Conservation (phyloP, 805 yeast genomes). For the Sugiyamaella lignohabitans region DNA sequence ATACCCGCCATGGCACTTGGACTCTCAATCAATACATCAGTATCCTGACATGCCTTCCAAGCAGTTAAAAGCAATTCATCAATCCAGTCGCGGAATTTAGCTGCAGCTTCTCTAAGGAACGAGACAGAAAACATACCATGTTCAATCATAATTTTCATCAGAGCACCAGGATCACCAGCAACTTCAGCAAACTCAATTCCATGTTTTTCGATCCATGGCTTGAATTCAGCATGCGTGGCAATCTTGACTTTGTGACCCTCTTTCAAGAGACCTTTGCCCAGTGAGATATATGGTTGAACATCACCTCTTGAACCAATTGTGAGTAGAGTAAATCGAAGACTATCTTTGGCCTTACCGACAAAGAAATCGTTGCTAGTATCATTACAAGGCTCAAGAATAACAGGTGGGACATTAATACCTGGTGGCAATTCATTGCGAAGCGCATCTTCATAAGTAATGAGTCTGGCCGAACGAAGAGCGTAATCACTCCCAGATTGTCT, state of each 20-base stretch:
- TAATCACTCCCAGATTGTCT: slow-evolving; percentile 9
- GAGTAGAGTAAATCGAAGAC: slow-evolving; percentile 35
- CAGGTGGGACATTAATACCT: slow-evolving; percentile 18
- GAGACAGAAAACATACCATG: slow-evolving; percentile 84
- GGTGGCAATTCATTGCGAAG: slow-evolving; percentile 27
- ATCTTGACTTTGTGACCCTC: slow-evolving; percentile 85
- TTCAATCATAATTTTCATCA: slow-evolving; percentile 87
- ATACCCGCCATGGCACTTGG: slow-evolving; percentile 95
- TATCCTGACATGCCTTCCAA: slow-evolving; percentile 79
- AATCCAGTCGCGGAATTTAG: slow-evolving; percentile 79
- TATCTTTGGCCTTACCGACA: slow-evolving; percentile 6
- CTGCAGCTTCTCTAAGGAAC: slow-evolving; percentile 74
- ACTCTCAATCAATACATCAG: slow-evolving; percentile 86
- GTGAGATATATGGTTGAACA: slow-evolving; percentile 90
- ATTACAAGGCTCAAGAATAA: slow-evolving; percentile 5
- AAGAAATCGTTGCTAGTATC: slow-evolving; percentile 7
- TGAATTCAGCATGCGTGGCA: slow-evolving; percentile 80
- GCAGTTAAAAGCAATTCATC: slow-evolving; percentile 60
- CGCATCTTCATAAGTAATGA: slow-evolving; percentile 61
- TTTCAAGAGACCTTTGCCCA: slow-evolving; percentile 66
- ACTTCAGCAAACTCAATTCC: slow-evolving; percentile 64
- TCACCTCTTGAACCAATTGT: slow-evolving; percentile 97
- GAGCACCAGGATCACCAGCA: slow-evolving; percentile 89
- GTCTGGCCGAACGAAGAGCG: slow-evolving; percentile 47
- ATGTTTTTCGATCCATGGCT: slow-evolving; percentile 61